Conservation (phyloP, 2,329 filamentous ascomycete species). For the Penicillium hordei region DNA sequence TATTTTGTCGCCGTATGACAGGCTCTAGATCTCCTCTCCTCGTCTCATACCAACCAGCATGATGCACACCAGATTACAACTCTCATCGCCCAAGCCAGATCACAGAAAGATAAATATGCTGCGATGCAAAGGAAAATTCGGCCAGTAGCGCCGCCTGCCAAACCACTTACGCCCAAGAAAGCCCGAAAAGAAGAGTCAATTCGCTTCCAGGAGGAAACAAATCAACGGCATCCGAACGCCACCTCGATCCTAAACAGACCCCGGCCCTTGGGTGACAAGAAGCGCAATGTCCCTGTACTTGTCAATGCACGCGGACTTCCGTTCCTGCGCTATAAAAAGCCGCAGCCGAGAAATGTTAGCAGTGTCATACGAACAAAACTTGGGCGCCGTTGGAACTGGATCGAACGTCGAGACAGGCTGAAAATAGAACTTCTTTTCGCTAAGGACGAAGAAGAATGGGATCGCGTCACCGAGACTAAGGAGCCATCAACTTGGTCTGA, state of each 20-base stretch:
- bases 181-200: constrained; percentile 27
- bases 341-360: constrained; percentile 43
- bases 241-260: constrained; percentile 40
- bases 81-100: constrained; percentile 29
- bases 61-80: constrained; percentile 26
- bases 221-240: constrained; percentile 34
- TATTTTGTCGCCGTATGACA: constrained; percentile 17
- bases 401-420: constrained; percentile 35
- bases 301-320: constrained; percentile 46
- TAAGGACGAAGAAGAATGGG: constrained; percentile 46
- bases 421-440: constrained; percentile 33
- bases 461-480: constrained; percentile 30
- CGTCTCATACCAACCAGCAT: constrained; percentile 28
- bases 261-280: constrained; percentile 34
- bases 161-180: constrained; percentile 24
- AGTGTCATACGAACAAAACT: constrained; percentile 39
- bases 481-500: constrained; percentile 28
- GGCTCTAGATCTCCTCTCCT: constrained; percentile 42
- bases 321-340: constrained; percentile 47
- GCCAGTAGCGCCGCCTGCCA: constrained; percentile 15
- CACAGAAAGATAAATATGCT: constrained; percentile 23
- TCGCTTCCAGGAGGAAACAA: constrained; percentile 31
- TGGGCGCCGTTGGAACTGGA: constrained; percentile 35
- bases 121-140: constrained; percentile 22
- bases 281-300: constrained; percentile 42